These are phyloP conservation scores for Talaromyces funiculosus DNA, from an alignment of 2,329 filamentous ascomycete genomes.

Conservation along the genomic window DNA sequence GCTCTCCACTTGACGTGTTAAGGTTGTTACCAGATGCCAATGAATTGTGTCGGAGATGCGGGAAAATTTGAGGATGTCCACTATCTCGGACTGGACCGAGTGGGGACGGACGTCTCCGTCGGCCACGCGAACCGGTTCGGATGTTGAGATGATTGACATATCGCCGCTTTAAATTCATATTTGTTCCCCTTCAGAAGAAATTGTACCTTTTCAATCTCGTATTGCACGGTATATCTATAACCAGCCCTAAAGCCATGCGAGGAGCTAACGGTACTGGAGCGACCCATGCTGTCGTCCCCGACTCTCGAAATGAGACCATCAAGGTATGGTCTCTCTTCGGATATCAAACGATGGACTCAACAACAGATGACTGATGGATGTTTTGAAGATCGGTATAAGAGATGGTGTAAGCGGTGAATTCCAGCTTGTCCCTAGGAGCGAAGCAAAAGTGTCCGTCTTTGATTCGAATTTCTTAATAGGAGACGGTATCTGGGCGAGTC, in stretches of 20 bases:
- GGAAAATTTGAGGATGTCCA: not conserved
- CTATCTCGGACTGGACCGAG: not conserved
- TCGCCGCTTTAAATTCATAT: not conserved
- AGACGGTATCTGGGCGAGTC: not conserved
- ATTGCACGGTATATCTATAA: not conserved
- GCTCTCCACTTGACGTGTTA: slow-evolving; percentile 1
- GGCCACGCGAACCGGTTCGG: not conserved
- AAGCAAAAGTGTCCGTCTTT: slow-evolving; percentile 1
- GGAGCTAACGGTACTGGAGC: not conserved
- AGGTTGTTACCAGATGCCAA: not conserved
- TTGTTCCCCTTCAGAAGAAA: not conserved
- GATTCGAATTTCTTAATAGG: not conserved
- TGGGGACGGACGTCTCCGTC: not conserved
- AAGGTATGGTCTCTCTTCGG: not conserved
- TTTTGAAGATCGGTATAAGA: not conserved
- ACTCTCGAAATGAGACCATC: not conserved
- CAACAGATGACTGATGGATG: not conserved
- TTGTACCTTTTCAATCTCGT: not conserved
- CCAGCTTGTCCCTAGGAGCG: not conserved
- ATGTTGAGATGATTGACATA: not conserved
- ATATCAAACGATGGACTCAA: not conserved
- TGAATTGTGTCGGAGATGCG: not conserved
- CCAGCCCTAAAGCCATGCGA: not conserved
- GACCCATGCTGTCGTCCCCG: not conserved
- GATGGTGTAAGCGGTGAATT: not conserved